These are phyloP conservation scores for Betula pendula DNA, from an alignment of 306 rosid species.

Conservation along the genomic window DNA sequence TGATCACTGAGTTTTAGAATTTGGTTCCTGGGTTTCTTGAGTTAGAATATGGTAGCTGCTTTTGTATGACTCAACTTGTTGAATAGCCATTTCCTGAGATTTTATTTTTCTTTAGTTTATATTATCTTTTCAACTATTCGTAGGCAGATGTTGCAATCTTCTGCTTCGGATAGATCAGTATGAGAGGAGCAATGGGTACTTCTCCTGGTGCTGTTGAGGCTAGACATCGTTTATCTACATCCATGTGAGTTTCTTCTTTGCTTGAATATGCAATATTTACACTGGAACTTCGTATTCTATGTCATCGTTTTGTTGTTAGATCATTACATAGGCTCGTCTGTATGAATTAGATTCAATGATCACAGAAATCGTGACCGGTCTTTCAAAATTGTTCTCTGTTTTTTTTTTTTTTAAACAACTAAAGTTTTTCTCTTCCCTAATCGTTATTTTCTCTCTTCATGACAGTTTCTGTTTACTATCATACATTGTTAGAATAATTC, in stretches of 20 bases:
- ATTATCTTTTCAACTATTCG: constrained; percentile 1
- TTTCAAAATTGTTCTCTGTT: too few species aligned
- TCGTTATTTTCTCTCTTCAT: too few species aligned
- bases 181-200: constrained; percentile 69
- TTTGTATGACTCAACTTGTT: background rate
- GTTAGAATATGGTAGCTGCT: background rate
- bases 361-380: background rate
- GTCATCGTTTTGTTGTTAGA: background rate
- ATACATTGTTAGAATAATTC: too few species aligned
- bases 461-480: too few species aligned
- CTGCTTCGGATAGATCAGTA: constrained; percentile 29
- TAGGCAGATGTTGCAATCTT: constrained; percentile 47
- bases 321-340: background rate
- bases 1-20: background rate
- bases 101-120: background rate
- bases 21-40: constrained; percentile 14
- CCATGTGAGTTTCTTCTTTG: constrained; percentile 58
- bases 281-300: background rate
- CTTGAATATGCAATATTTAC: background rate
- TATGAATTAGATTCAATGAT: background rate
- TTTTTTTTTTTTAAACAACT: background rate
- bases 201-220: constrained; percentile 62
- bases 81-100: background rate
- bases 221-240: constrained; percentile 63
- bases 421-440: too few species aligned